phyloP scores from a whole-genome alignment of 1,139 yeast species.

The Yamadazyma diddensiae region DNA sequence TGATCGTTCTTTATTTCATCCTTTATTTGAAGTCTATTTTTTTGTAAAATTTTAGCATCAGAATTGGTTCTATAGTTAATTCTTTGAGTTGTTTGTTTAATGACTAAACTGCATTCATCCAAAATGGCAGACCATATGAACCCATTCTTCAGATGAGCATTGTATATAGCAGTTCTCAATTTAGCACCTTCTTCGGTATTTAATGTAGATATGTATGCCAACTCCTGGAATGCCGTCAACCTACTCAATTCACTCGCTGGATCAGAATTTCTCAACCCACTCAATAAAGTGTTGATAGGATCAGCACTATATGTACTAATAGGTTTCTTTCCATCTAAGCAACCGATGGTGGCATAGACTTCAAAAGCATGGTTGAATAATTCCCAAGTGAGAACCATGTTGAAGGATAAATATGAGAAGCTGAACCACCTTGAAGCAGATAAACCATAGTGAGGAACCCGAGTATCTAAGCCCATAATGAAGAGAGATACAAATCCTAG shows the following conservation, averaged over 20 bases:
- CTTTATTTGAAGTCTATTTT: slow-evolving; percentile 15
- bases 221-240: slow-evolving; percentile 71
- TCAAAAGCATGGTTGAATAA: slow-evolving; percentile 59
- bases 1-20: slow-evolving; percentile 16
- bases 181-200: slow-evolving; percentile 40
- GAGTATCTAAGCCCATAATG: slow-evolving; percentile 35
- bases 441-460: slow-evolving; percentile 32
- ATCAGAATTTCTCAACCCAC: slow-evolving; percentile 58
- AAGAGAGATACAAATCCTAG: slow-evolving; percentile 23
- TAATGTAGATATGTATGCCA: slow-evolving; percentile 58
- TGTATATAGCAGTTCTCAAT: slow-evolving; percentile 53
- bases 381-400: slow-evolving; percentile 55
- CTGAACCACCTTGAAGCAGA: slow-evolving; percentile 35
- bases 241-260: slow-evolving; percentile 54
- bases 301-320: slow-evolving; percentile 67
- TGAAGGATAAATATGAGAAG: slow-evolving; percentile 36
- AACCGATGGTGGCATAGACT: slow-evolving; percentile 79
- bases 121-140: slow-evolving; percentile 57
- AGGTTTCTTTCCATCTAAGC: slow-evolving; percentile 70
- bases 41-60: slow-evolving; percentile 31
- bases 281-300: slow-evolving; percentile 68
- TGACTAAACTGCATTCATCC: slow-evolving; percentile 56
- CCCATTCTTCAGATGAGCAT: slow-evolving; percentile 43
- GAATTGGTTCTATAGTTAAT: slow-evolving; percentile 33
- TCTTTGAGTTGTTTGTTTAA: slow-evolving; percentile 44